phyloP scores from a whole-genome alignment of 1,284 basidiomycete genomes.

The Leucoagaricus sp. region DNA sequence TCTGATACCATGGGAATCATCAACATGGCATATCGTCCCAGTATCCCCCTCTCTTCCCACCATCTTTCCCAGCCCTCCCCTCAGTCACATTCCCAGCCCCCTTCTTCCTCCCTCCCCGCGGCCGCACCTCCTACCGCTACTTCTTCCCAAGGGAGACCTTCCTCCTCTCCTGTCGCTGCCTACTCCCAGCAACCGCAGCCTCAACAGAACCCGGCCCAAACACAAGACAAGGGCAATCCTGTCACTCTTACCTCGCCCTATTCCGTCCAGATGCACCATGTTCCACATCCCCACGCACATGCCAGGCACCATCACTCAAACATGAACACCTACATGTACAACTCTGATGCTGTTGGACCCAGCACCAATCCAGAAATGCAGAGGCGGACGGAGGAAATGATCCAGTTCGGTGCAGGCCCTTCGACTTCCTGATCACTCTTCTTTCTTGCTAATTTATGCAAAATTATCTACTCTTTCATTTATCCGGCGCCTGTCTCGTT shows the following conservation, averaged over 20 bases:
- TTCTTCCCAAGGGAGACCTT: slow-evolving; percentile 17
- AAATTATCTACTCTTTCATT: slow-evolving; percentile 17
- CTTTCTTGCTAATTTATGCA: slow-evolving; percentile 14
- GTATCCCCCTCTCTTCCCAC: slow-evolving; percentile 16
- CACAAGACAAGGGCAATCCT: slow-evolving; percentile 29
- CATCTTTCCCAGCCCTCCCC: too few relatives aligned
- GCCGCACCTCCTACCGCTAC: slow-evolving; percentile 14
- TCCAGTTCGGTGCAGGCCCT: slow-evolving; percentile 45
- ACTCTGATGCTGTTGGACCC: slow-evolving; percentile 31
- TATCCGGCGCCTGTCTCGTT: slow-evolving; percentile 16
- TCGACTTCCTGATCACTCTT: slow-evolving; percentile 24
- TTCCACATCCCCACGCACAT: slow-evolving; percentile 75
- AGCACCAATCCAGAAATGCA: slow-evolving; percentile 39
- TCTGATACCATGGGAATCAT: slow-evolving; percentile 22
- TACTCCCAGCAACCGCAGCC: slow-evolving; percentile 22
- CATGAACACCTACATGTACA: slow-evolving; percentile 44
- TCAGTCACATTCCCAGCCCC: slow-evolving; percentile 23
- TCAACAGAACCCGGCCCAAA: slow-evolving; percentile 21
- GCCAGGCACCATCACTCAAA: slow-evolving; percentile 61
- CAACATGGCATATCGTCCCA: slow-evolving; percentile 21
- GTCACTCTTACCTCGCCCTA: slow-evolving; percentile 57
- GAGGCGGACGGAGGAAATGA: slow-evolving; percentile 45
- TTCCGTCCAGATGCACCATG: slow-evolving; percentile 64
- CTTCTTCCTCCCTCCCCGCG: slow-evolving; percentile 17
- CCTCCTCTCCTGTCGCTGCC: slow-evolving; percentile 16